Evolutionary conservation across 768 basidiomycete genomes (phyloP).

Genomic region (Russula griseocarnosa): DNA sequence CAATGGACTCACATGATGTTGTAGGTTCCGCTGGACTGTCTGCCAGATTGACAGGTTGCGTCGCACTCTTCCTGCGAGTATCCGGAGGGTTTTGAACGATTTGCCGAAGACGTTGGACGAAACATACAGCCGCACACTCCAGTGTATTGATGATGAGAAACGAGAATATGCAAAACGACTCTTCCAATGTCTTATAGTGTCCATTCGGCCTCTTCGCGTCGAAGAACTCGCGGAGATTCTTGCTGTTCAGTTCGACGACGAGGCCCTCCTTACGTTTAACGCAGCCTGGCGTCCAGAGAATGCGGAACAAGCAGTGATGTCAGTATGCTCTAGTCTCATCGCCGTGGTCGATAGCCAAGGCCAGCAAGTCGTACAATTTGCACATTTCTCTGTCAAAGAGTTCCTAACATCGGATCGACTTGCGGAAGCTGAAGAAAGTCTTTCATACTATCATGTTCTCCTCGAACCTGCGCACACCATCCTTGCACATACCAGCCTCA

Average conservation of each 20-base stretch:
- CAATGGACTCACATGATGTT: neutral
- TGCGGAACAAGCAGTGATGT: neutral
- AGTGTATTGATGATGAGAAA: neutral
- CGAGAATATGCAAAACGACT: conserved; percentile 2
- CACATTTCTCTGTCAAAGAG: conserved; percentile 20
- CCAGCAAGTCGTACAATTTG: neutral
- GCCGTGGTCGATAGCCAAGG: neutral
- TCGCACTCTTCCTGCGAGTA: neutral
- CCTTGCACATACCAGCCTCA: conserved; percentile 2
- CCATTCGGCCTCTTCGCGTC: conserved; percentile 7
- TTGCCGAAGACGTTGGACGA: conserved; percentile 4
- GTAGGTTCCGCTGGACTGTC: conserved; percentile 7
- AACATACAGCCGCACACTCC: neutral
- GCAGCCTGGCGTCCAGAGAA: conserved; percentile 1
- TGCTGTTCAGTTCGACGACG: conserved; percentile 3
- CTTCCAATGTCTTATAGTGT: conserved; percentile 6
- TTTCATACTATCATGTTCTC: conserved; percentile 16
- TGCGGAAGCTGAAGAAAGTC: neutral
- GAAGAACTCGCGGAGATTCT: conserved; percentile 15
- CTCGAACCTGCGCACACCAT: conserved; percentile 6
- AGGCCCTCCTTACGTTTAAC: neutral
- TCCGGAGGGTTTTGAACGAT: neutral
- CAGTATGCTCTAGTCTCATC: neutral
- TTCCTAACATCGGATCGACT: conserved; percentile 18
- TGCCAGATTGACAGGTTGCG: conserved; percentile 7